Percentiles rank a stretch among this genome's conserved stretches.
These are phyloP conservation scores for Venturia carpophila DNA, from an alignment of 2,329 filamentous ascomycete genomes.

Conservation along the genomic window DNA sequence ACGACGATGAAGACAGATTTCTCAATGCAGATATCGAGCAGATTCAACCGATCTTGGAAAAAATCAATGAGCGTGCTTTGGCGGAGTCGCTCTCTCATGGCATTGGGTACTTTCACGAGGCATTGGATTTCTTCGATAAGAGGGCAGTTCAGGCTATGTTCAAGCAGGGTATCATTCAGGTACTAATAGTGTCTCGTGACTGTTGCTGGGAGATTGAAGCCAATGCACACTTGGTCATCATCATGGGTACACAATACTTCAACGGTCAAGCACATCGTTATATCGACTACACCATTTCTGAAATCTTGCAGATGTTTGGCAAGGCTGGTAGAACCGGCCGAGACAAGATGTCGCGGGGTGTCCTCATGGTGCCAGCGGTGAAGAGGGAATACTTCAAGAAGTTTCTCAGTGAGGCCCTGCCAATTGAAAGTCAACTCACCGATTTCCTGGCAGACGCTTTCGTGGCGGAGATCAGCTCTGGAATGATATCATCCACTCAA, in stretches of 20 bases:
- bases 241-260: conserved; percentile 98
- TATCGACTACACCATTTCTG: conserved; percentile 88
- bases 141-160: conserved; percentile 90
- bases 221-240: conserved; percentile 80
- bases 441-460: conserved; percentile 92
- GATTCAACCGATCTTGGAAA: conserved; percentile 70
- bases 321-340: conserved; percentile 73
- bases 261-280: conserved; percentile 96
- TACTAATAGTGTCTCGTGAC: conserved; percentile 74
- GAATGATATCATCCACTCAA: conserved; percentile 89
- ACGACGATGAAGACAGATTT: conserved; percentile 91
- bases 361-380: conserved; percentile 92
- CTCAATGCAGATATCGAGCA: conserved; percentile 77
- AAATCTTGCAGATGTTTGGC: conserved; percentile 96
- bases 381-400: conserved; percentile 99
- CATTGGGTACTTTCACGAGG: conserved; percentile 96
- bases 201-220: conserved; percentile 93
- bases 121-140: conserved; percentile 79
- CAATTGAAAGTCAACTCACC: conserved; percentile 89
- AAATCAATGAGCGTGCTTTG: conserved; percentile 77
- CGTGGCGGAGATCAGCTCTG: conserved; percentile 92
- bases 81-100: conserved; percentile 87
- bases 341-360: conserved; percentile 76
- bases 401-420: conserved; percentile 91
- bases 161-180: conserved; percentile 79